Base-by-base conservation (phyloP, 257 asterid genomes). In the Vinca minor region DNA sequence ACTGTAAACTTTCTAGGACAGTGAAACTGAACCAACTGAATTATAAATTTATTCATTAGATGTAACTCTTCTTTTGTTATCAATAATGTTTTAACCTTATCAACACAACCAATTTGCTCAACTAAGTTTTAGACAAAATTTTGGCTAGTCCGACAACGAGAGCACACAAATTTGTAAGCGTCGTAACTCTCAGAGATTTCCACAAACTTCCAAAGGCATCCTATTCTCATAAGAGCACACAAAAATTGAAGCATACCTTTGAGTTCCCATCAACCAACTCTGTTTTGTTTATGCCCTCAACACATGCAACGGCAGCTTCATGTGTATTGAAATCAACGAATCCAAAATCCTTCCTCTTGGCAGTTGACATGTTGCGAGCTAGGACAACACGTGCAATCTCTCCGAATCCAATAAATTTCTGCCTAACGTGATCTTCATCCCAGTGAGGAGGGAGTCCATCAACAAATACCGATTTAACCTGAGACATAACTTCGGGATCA, bases 301-400 rank as follows among this genome's bases (percentile, higher is more conserved):
- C 74, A 47, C 90, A 81, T 35, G 87, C 76, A 69, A 81, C 83
- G 60, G 87, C 87, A 64, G 85, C 85, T 60, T 79, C 87, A 69
- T 84, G 90, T 31, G 85, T 63, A 34, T 41, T 66, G 64, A 81
- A 84, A 72, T 81, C 85, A 68, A 84, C 81, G 75, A 84, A 84
- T 44, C 90, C 90, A 64, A 79, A 84, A 73, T 84, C 90, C 79
- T 81, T 84, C 73, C 90, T 71, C 76, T 77, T 84, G 48, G 90
- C 83, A 5, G 87, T 62, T 39, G 90, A 62, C 86, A 84, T 84
- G 54, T 84, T 79, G 32, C 87, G 76, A 47, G 90, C 90, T 38
- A 84, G 67, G 62, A 64, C 68, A 29, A 84, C 64, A 38, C 75
- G 73, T 42, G 72, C 74, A 14, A 81, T 84, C 73, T 77, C 85